Evolutionary conservation across 2,329 filamentous ascomycete species (phyloP).

Genomic region (Penicillium freii): DNA sequence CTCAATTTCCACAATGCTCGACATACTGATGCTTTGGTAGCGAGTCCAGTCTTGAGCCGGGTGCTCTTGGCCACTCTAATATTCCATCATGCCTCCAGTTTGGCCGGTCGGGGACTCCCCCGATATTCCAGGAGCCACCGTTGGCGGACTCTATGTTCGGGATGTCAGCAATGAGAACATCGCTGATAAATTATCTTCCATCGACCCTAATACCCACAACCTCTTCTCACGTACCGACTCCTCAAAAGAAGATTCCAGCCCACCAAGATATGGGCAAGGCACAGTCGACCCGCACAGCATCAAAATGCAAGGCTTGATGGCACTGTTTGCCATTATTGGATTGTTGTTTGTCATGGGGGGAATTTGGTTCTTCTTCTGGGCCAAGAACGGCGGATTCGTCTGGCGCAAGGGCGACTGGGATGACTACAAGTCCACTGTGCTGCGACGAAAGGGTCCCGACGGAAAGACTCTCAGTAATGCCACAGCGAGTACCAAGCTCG

Average conservation of each 20-base stretch:
- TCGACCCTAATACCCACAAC: conserved; percentile 27
- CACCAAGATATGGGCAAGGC: conserved; percentile 34
- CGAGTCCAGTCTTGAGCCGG: conserved; percentile 34
- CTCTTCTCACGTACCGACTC: conserved; percentile 31
- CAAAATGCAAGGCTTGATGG: conserved; percentile 67
- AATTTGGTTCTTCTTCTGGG: conserved; percentile 99
- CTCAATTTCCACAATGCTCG: conserved; percentile 4
- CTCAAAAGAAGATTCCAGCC: conserved; percentile 13
- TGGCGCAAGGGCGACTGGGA: conserved; percentile 90
- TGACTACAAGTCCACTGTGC: conserved; percentile 93
- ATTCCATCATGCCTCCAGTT: conserved; percentile 33
- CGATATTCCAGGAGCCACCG: conserved; percentile 23
- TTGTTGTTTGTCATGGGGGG: conserved; percentile 68
- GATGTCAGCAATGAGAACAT: conserved; percentile 10
- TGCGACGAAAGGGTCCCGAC: conserved; percentile 84
- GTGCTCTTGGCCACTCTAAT: conserved; percentile 35
- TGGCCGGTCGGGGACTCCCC: conserved; percentile 22
- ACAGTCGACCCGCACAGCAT: conserved; percentile 43
- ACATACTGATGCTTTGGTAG: conserved; percentile 15
- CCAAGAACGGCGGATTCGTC: conserved; percentile 89
- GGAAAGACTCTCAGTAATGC: conserved; percentile 81
- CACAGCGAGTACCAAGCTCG: conserved; percentile 76
- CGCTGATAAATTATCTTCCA: conserved; percentile 19
- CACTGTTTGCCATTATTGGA: conserved; percentile 81
- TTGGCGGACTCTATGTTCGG: conserved; percentile 15